Evolutionary conservation across 441 rosid species (phyloP).

Genomic region (Croton setiger): DNA sequence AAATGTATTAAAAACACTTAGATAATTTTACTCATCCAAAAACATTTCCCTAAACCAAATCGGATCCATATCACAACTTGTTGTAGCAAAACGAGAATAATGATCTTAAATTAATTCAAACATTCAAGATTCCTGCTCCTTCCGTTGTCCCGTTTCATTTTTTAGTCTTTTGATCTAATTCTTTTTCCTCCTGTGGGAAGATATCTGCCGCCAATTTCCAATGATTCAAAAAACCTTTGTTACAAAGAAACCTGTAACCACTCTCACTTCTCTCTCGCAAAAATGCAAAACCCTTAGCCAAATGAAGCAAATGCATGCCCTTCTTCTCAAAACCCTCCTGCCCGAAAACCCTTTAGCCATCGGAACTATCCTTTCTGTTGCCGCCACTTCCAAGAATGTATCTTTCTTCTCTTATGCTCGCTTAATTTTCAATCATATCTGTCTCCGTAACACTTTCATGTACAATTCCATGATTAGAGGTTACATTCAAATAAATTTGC

Average conservation of each 20-base stretch:
- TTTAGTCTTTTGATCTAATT: no score
- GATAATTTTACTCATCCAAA: no score
- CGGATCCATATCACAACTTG: no score
- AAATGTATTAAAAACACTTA: no score
- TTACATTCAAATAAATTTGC: slow-evolving; percentile 23
- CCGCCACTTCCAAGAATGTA: slow-evolving; percentile 23
- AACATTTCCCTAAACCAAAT: no score
- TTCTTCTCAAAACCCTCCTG: slow-evolving; percentile 25
- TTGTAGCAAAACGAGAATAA: no score
- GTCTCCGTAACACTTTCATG: slow-evolving; percentile 27
- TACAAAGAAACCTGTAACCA: not conserved
- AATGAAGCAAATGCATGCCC: slow-evolving; percentile 35
- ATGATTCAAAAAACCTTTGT: slow-evolving; percentile 24
- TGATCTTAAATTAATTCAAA: no score
- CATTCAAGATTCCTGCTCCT: no score
- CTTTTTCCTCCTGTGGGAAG: not conserved
- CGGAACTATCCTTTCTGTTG: slow-evolving; percentile 28
- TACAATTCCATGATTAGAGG: slow-evolving; percentile 37
- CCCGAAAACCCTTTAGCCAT: slow-evolving; percentile 22
- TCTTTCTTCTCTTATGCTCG: slow-evolving; percentile 31
- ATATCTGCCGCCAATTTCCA: slow-evolving; percentile 7
- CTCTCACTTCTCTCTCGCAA: slow-evolving; percentile 15
- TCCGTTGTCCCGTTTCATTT: no score
- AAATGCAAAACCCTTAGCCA: slow-evolving; percentile 31
- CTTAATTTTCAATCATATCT: slow-evolving; percentile 23